Base-by-base conservation (phyloP, 176 grass and related monocot species). In the Bothriochloa decipiens region DNA sequence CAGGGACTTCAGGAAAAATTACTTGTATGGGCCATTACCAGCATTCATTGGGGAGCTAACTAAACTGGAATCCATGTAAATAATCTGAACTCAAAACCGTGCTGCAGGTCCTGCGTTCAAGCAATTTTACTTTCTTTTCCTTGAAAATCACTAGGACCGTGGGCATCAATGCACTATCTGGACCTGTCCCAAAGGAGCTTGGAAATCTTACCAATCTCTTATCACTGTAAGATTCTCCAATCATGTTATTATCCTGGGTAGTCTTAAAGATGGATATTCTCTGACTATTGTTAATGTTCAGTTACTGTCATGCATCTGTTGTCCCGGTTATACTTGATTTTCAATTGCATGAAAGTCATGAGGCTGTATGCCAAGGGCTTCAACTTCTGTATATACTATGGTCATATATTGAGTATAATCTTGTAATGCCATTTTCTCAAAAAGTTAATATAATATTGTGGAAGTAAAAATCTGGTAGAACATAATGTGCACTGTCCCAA, bases 21-120 rank as follows among this genome's bases (percentile, higher is more conserved):
- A 89, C 50, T 82, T 97, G 49, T 91, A 87, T 4, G 95, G 92
- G 33, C 65, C 86, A 0, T 79, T 97, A 46, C 95, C 95, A 22
- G 90, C 88, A 50, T 97, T 97, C 79, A 80, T 97, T 4, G 95
- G 92, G 40, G 91, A 97, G 76, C 68, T 97, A 72, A 92, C 95
- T 79, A 16, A 62, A 69, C 67, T 97, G 45, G 69, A 87, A 80
- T 92, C 76, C 68, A 76, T 97, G 92, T 90, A 58, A 58, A 72
- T 75, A 66, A 8, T 27, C 72, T 55, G 8, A 45, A 42, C 61
- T 72, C 41, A 55, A 75, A 68, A 37, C 0, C 4, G 28, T 29
- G 26, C 22, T 73, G 11, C 26, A 73, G 13, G 4, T 81, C 16
- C 68, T 81, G 23, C 4, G 10, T 55, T 65, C 0, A 11, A 20